phyloP scores from a whole-genome alignment of 257 asterid genomes.

The Solanum sejunctum region DNA sequence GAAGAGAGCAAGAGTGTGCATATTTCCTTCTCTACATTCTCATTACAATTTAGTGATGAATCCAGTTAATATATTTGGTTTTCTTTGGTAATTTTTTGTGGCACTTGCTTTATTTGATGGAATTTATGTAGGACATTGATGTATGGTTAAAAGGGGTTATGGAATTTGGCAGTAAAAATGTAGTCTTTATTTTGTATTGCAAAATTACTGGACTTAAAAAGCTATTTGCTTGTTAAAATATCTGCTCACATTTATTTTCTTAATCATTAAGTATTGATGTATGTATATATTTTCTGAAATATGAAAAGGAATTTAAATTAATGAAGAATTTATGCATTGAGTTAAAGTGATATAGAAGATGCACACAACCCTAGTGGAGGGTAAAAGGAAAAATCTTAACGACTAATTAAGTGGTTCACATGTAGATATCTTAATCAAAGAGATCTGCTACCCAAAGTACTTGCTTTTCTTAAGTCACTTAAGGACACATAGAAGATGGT shows the following conservation, averaged over 20 bases:
- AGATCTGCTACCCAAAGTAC: conserved; percentile 32
- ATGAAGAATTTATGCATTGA: conserved; percentile 12
- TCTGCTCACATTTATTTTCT: background rate
- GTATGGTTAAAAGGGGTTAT: too few species aligned
- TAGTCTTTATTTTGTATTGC: too few species aligned
- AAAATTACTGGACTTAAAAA: too few species aligned
- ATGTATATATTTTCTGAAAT: background rate
- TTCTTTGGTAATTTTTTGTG: too few species aligned
- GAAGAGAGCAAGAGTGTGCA: too few species aligned
- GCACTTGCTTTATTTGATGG: too few species aligned
- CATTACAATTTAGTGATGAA: too few species aligned
- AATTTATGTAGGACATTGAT: too few species aligned
- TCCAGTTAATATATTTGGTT: too few species aligned
- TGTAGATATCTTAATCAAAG: conserved; percentile 10
- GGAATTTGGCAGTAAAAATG: too few species aligned
- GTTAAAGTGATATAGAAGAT: conserved; percentile 36
- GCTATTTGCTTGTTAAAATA: too few species aligned
- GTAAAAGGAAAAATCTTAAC: conserved; percentile 2
- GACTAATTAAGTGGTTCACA: conserved; percentile 48
- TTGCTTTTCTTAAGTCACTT: conserved; percentile 15
- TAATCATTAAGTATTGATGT: background rate
- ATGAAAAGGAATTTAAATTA: conserved; percentile 7
- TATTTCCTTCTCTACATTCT: too few species aligned
- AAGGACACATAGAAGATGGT: conserved; percentile 1
- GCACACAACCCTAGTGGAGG: conserved; percentile 42